Conservation (phyloP, 2,329 filamentous ascomycete genomes). For the Hypoxylon sp. region DNA sequence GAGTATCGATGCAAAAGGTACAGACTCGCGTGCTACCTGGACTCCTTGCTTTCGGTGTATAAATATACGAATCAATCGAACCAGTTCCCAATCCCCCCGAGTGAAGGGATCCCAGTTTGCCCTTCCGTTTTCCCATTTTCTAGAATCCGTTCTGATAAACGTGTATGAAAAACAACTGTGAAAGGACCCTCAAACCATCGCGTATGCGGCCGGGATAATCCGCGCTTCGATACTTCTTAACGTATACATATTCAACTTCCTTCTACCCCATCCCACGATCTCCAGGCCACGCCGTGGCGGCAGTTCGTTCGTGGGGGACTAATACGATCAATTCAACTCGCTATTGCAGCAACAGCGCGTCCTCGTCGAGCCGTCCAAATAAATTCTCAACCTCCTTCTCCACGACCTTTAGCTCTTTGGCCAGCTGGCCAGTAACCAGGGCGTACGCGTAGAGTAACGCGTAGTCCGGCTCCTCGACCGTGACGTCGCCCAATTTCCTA, state of each 20-base stretch:
- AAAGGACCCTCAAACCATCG: background rate
- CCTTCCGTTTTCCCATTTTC: background rate
- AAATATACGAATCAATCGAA: background rate
- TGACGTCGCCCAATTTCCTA: conserved; percentile 51
- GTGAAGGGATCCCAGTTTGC: conserved; percentile 1
- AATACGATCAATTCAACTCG: conserved; percentile 45
- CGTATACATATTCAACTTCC: conserved; percentile 11
- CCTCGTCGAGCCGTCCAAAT: conserved; percentile 72
- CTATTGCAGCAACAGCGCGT: conserved; percentile 69
- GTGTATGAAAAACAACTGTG: background rate
- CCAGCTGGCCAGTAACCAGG: conserved; percentile 74
- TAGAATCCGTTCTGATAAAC: background rate
- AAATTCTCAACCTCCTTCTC: conserved; percentile 71
- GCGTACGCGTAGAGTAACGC: conserved; percentile 93
- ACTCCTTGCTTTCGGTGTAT: conserved; percentile 6
- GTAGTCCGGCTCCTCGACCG: conserved; percentile 81
- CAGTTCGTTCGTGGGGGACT: background rate
- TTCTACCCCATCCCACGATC: background rate
- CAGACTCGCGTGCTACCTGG: background rate
- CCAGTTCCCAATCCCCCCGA: background rate
- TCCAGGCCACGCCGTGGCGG: background rate
- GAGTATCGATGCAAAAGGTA: background rate
- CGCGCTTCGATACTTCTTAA: conserved; percentile 19
- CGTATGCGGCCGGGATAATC: background rate
- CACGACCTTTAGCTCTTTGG: conserved; percentile 71